Conservation (phyloP, 306 rosid genomes). For the Vigna angularis region DNA sequence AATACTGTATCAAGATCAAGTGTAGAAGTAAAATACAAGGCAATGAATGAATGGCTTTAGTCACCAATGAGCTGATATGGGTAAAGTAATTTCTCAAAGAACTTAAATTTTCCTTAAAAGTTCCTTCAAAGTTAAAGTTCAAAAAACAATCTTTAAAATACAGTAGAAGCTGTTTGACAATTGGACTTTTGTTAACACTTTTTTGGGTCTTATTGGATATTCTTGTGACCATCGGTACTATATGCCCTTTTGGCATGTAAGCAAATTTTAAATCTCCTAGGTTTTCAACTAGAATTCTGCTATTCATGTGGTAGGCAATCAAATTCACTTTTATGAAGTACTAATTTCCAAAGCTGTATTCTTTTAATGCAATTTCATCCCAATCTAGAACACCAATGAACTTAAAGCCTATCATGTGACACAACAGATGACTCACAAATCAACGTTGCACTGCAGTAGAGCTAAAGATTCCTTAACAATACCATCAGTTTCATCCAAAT, state of each 20-base stretch:
- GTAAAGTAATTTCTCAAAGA: no score
- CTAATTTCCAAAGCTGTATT: conserved; percentile 8
- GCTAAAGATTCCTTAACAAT: conserved; percentile 29
- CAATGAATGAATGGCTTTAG: no score
- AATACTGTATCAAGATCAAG: no score
- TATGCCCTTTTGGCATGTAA: background rate
- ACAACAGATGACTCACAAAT: conserved; percentile 29
- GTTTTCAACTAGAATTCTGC: background rate
- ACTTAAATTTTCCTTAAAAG: background rate
- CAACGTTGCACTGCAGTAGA: conserved; percentile 21
- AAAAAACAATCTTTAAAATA: background rate
- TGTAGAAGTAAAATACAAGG: no score
- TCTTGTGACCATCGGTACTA: conserved; percentile 5
- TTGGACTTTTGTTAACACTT: conserved; percentile 9
- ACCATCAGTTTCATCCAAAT: conserved; percentile 69
- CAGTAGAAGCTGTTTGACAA: background rate
- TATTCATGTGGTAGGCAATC: conserved; percentile 30
- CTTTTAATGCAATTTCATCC: conserved; percentile 20
- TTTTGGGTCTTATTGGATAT: conserved; percentile 1
- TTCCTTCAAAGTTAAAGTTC: background rate
- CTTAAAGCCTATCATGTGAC: conserved; percentile 23
- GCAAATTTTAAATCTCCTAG: conserved; percentile 13
- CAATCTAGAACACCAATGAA: conserved; percentile 40
- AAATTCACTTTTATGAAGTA: conserved; percentile 5
- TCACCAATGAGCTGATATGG: no score